Evolutionary conservation across 2,329 filamentous ascomycete genomes (phyloP).

Genomic region (Colletotrichum neosansevieriae): DNA sequence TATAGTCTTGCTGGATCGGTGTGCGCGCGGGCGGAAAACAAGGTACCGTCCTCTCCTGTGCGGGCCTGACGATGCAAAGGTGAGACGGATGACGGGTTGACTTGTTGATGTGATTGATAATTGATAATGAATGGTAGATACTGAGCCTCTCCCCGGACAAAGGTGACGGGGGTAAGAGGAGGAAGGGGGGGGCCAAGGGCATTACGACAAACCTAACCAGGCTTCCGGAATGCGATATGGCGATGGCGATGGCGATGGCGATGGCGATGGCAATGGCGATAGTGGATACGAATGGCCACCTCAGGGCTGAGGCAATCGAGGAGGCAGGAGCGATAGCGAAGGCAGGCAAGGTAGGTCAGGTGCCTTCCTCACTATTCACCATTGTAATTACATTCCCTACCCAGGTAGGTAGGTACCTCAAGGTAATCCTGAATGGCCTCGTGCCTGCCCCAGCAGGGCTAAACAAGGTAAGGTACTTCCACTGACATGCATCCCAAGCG

Average conservation of each 20-base stretch:
- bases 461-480: background rate
- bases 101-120: constrained; percentile 5
- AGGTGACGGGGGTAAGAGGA: background rate
- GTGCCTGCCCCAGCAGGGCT: background rate
- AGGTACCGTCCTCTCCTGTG: constrained; percentile 17
- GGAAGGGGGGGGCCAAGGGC: background rate
- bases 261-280: too few species aligned
- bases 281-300: too few species aligned
- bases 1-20: constrained; percentile 8
- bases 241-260: too few species aligned
- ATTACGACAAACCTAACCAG: too few species aligned
- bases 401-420: too few species aligned
- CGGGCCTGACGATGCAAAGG: background rate
- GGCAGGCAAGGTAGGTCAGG: background rate
- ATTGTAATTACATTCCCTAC: too few species aligned
- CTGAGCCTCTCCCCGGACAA: too few species aligned
- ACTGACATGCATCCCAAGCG: background rate
- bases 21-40: constrained; percentile 21
- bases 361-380: too few species aligned
- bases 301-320: too few species aligned
- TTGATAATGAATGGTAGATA: too few species aligned
- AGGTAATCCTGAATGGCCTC: background rate
- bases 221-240: too few species aligned
- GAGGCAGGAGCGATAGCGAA: too few species aligned
- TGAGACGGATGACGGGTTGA: constrained; percentile 19